phyloP scores from a whole-genome alignment of 2,329 filamentous ascomycete species.

The Verticillium zaregamsianum region DNA sequence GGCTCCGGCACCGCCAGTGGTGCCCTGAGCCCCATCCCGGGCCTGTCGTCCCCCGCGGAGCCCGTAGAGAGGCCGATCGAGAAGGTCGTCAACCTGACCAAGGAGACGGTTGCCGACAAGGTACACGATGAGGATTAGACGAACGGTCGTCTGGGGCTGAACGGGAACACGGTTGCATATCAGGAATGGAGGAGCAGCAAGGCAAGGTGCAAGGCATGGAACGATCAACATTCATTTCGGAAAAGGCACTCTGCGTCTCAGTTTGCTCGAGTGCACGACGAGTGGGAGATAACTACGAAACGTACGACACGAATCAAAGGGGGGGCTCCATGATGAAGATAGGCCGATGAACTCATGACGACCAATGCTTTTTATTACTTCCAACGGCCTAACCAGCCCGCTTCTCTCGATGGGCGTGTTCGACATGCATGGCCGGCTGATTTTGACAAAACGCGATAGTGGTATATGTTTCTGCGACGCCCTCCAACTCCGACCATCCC shows the following conservation, averaged over 20 bases:
- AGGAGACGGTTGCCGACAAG: slow-evolving; percentile 48
- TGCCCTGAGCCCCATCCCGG: slow-evolving; percentile 39
- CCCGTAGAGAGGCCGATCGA: slow-evolving; percentile 38
- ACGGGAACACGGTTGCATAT: background rate
- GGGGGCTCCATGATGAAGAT: background rate
- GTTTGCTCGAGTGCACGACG: background rate
- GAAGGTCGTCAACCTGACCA: slow-evolving; percentile 45
- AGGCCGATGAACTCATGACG: background rate
- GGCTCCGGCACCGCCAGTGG: slow-evolving; percentile 33
- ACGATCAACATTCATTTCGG: background rate
- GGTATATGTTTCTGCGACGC: background rate
- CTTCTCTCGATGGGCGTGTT: background rate
- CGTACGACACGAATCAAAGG: no score
- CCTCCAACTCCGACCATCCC: background rate
- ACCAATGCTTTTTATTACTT: background rate
- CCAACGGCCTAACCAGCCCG: background rate
- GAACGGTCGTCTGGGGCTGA: background rate
- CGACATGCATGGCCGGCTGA: background rate
- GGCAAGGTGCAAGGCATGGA: background rate
- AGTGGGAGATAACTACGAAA: background rate
- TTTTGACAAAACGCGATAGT: background rate
- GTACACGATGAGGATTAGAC: slow-evolving; percentile 47
- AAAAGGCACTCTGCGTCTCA: background rate
- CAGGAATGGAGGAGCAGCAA: background rate
- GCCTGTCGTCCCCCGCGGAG: slow-evolving; percentile 42